Evolutionary conservation across 2,329 filamentous ascomycete species (phyloP).

Genomic region (Geosmithia putterillii): DNA sequence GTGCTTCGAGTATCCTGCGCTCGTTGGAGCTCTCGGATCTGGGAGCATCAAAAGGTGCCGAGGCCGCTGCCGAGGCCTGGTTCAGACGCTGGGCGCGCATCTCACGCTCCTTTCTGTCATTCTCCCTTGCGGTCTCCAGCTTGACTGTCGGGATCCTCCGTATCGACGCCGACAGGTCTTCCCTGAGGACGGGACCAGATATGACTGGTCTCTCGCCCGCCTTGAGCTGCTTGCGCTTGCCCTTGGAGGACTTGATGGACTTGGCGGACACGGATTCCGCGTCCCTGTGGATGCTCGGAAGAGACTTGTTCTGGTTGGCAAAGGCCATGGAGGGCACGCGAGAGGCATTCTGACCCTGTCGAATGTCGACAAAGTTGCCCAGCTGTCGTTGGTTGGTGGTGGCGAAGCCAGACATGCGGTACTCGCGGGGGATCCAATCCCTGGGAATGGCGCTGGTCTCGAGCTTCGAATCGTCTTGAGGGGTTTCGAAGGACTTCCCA

Average conservation of each 20-base stretch:
- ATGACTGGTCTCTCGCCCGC: slow-evolving; percentile 27
- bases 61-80: neutral
- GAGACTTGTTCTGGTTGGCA: too few species aligned
- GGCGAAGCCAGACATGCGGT: neutral
- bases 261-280: neutral
- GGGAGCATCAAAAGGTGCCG: neutral
- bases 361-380: neutral
- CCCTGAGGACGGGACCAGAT: slow-evolving; percentile 32
- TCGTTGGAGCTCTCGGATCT: slow-evolving; percentile 3
- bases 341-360: neutral
- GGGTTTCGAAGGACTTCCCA: neutral
- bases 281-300: neutral
- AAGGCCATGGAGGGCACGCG: neutral
- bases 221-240: slow-evolving; percentile 9
- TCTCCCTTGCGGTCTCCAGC: slow-evolving; percentile 31
- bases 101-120: slow-evolving; percentile 31
- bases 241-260: slow-evolving; percentile 6
- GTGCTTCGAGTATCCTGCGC: slow-evolving; percentile 21
- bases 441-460: neutral
- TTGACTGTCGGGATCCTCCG: slow-evolving; percentile 36
- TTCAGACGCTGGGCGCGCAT: slow-evolving; percentile 12
- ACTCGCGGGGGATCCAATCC: neutral
- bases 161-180: slow-evolving; percentile 23
- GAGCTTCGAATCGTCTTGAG: slow-evolving; percentile 7
- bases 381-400: neutral